Evolutionary conservation across 1,284 basidiomycete species (phyloP), one percentile per base, ranked within the genome.

Genomic region (Cerioporus squamosus): DNA sequence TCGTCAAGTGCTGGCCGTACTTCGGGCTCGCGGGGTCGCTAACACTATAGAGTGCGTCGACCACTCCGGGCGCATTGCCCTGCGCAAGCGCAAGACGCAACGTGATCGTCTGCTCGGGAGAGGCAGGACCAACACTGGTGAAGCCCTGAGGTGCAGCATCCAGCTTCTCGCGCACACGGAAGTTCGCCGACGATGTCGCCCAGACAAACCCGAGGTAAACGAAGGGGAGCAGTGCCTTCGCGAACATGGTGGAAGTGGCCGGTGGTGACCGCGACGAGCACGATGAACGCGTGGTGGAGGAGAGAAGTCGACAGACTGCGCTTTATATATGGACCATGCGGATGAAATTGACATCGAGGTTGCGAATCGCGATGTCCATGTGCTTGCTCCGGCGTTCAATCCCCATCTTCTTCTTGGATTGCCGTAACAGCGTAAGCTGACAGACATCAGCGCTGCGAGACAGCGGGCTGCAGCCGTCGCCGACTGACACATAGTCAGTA

Each of bases 1-100:
- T 68, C n/a, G 65, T 66, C 29, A 77, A 57, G 44, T 72, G 70
- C 55, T 74, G 64, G 14, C 75, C 71, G 57, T 74, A 76, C 15
- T 54, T 50, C 15, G 65, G 44, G 39, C 45, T 58, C 9, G 26
- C 18, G 5, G 56, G 56, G 26, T 57, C 52, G 52, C 55, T 57
- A 9, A 57, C 60, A 18, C 44, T 40, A 29, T 55, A 57, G 17
- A 75, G 65, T 20, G 62, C 67, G 26, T 68, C 61, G 59, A 74
- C 68, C 18, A 75, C 67, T 5, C 73, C 73, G 18, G 54, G 54
- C 26, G 66, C 62, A 55, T 74, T 45, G 40, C 38, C 59, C 39
- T 67, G 67, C 17, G 64, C 60, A 24, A 72, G 70, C 17, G 63
- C 69, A 43, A 72, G 61, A 24, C 68, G 68, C 44, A 72, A 45